Percentiles rank a stretch among this genome's conserved stretches.
phyloP scores from a whole-genome alignment of 352 stramenopile species.

The Pythium chondricola region DNA sequence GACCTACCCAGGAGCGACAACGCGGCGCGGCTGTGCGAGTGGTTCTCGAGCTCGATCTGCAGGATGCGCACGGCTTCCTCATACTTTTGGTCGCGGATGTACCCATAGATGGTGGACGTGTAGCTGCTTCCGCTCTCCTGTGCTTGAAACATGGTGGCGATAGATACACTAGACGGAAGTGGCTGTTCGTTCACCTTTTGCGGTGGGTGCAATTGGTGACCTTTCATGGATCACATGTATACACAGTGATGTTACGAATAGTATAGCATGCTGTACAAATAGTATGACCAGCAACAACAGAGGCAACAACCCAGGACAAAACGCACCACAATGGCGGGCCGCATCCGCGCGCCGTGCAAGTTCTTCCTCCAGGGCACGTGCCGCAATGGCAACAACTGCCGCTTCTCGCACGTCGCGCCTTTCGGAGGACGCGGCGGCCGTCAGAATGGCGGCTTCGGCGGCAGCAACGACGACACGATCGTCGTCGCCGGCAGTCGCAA shows the following conservation, averaged over 20 bases:
- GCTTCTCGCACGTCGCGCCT: conserved; percentile 45
- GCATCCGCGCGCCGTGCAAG: conserved; percentile 38
- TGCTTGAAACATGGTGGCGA: conserved; percentile 58
- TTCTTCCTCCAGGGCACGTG: conserved; percentile 69
- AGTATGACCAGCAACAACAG: not conserved
- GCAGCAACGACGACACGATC: conserved; percentile 10
- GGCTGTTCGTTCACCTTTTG: too few species aligned
- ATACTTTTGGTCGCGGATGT: conserved; percentile 93
- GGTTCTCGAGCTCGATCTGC: conserved; percentile 90
- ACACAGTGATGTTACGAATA: not conserved
- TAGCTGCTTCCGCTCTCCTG: conserved; percentile 79
- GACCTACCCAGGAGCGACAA: conserved; percentile 87
- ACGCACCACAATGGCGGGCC: conserved; percentile 12
- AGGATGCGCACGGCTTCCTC: conserved; percentile 90
- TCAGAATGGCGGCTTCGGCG: conserved; percentile 3
- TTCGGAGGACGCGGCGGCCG: conserved; percentile 12
- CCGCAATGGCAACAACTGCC: conserved; percentile 62
- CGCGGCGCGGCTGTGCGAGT: conserved; percentile 87
- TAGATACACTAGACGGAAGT: too few species aligned
- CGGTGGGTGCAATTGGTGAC: too few species aligned
- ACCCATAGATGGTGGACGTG: conserved; percentile 92
- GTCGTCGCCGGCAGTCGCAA: conserved; percentile 10
- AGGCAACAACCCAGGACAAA: not conserved
- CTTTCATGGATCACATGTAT: not conserved
- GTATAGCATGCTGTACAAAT: not conserved